Evolutionary conservation across 1,139 yeast genomes (phyloP).

Genomic region (Protomyces macrosporus): DNA sequence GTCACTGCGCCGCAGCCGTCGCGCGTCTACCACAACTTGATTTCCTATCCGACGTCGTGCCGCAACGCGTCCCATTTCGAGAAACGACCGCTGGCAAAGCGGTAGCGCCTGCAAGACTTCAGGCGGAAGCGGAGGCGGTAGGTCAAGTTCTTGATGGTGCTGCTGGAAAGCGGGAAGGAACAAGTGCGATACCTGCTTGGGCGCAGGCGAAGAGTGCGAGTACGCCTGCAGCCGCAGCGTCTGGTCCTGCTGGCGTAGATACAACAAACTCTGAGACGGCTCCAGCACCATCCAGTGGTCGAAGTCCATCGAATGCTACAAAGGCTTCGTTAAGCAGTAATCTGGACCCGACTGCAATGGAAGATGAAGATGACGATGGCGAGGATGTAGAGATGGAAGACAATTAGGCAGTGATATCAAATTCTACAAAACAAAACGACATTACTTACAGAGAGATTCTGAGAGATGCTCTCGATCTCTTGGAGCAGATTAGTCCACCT

Average conservation of each 20-base stretch:
- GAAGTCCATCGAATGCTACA: no score
- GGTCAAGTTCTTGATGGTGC: background rate
- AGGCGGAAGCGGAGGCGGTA: background rate
- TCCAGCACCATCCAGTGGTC: no score
- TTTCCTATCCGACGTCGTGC: conserved; percentile 21
- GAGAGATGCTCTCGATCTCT: no score
- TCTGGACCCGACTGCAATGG: background rate
- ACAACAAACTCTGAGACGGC: no score
- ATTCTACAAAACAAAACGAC: background rate
- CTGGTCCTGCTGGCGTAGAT: background rate
- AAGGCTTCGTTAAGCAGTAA: background rate
- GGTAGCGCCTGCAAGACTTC: background rate
- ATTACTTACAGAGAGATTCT: background rate
- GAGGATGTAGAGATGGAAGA: background rate
- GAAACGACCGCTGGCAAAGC: conserved; percentile 8
- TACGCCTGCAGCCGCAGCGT: no score
- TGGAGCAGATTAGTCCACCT: background rate
- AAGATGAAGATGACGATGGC: background rate
- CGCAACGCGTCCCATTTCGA: background rate
- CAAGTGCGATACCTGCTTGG: background rate
- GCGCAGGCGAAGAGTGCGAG: background rate
- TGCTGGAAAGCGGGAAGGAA: no score
- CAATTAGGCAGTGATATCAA: background rate
- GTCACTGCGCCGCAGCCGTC: conserved; percentile 20
- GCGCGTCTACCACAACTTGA: conserved; percentile 23